Base-by-base conservation (phyloP, 2,329 filamentous ascomycete genomes). In the Dendryphion nanum region DNA sequence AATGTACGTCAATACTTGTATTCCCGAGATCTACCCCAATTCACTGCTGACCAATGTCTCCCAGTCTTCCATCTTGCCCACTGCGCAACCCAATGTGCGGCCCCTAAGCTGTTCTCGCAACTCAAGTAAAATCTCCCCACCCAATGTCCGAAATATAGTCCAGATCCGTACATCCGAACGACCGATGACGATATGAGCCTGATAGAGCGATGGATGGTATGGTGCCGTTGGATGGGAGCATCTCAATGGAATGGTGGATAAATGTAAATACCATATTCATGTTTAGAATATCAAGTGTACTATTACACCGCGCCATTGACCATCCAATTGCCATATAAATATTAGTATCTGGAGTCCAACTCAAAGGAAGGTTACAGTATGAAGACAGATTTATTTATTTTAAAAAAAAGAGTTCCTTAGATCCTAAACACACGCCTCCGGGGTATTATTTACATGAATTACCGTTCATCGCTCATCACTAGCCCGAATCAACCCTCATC, bases 61-160 rank as follows among this genome's bases (percentile, higher is more conserved):
- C 6, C 57, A 96, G 91, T 96, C 79, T 98, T 98, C 86, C 91
- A 98, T 74, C 87, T 98, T 60, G 84, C 87, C 60, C 93, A 97
- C 79, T 98, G 93, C 77, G 89, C 91, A 50, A 87, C 81, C 61
- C 76, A 85, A 67, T 98, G 93, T 69, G 91, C 93, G 48, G 93
- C 93, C 38, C 90, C 48, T n/a, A 47, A 47, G 24, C 50, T 61
- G 23, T 49, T 55, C 21, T 23, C 55, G 1, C 45, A 54, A 31
- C 47, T 55, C 14, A 54, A 44, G 37, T 44, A 44, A 43, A 40
- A 16, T 17, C 29, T 26, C 23, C 3, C 10, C 10, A 26, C n/a
- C 23, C 23, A 8, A 26, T 10, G 6, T 17, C 4, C 23, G 3
- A 12, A 26, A 10, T n/a, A n/a, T n/a, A n/a, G n/a, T 26, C 23